phyloP scores from a whole-genome alignment of 352 stramenopile species.

The Phytophthora rubi region DNA sequence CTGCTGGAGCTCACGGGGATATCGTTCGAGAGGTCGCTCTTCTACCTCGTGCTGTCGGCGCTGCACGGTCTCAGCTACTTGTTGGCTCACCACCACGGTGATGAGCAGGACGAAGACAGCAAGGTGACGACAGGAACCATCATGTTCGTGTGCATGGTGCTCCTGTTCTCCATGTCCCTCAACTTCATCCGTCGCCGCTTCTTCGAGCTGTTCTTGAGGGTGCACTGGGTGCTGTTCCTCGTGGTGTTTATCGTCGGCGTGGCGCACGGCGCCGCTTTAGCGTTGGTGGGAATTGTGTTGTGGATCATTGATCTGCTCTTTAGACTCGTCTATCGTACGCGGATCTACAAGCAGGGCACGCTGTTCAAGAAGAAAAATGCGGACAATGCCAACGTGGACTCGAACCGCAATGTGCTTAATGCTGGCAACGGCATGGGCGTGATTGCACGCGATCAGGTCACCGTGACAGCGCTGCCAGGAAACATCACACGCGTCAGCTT shows the following conservation, averaged over 20 bases:
- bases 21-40: slow-evolving; percentile 50
- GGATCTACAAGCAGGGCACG: slow-evolving; percentile 22
- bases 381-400: slow-evolving; percentile 1
- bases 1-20: slow-evolving; percentile 43
- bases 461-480: slow-evolving; percentile 10
- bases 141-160: slow-evolving; percentile 36
- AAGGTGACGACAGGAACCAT: slow-evolving; percentile 18
- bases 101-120: slow-evolving; percentile 14
- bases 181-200: slow-evolving; percentile 42
- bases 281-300: slow-evolving; percentile 35
- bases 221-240: slow-evolving; percentile 54
- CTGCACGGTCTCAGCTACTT: slow-evolving; percentile 51
- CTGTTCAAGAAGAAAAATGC: slow-evolving; percentile 20
- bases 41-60: slow-evolving; percentile 44
- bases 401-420: slow-evolving; percentile 12
- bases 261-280: slow-evolving; percentile 41
- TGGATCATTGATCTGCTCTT: slow-evolving; percentile 47
- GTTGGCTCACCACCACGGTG: slow-evolving; percentile 23
- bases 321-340: slow-evolving; percentile 26
- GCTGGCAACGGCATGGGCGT: slow-evolving; percentile 21
- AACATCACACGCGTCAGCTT: slow-evolving; percentile 46
- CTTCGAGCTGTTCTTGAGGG: slow-evolving; percentile 52
- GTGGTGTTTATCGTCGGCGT: slow-evolving; percentile 36
- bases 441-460: slow-evolving; percentile 23
- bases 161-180: slow-evolving; percentile 38